phyloP scores from a whole-genome alignment of 2,329 filamentous ascomycete genomes.

The Aureobasidium vineae region DNA sequence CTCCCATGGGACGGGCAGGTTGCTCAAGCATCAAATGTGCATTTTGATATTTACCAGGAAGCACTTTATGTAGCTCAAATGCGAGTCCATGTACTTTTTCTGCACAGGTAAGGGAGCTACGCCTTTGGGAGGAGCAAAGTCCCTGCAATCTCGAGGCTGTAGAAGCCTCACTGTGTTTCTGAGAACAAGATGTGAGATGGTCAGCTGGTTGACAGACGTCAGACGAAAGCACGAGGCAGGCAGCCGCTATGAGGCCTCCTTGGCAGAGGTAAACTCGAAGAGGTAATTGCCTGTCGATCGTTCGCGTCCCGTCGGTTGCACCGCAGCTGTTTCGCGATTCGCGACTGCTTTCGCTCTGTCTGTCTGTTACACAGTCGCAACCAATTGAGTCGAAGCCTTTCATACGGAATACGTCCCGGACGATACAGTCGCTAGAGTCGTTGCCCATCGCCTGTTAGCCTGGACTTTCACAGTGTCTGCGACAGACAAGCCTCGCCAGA shows the following conservation, averaged over 20 bases:
- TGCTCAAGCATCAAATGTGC: background rate
- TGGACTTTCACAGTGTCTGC: background rate
- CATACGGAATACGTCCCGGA: background rate
- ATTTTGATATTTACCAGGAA: background rate
- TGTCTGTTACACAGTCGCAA: background rate
- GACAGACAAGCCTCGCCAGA: constrained; percentile 1
- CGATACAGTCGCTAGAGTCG: background rate
- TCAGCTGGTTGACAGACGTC: background rate
- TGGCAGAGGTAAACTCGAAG: constrained; percentile 1
- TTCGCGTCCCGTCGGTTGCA: constrained; percentile 3
- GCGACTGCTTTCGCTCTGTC: background rate
- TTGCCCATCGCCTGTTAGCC: background rate
- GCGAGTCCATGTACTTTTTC: background rate
- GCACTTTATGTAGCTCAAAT: background rate
- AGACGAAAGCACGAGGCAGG: background rate
- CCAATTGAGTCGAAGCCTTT: background rate
- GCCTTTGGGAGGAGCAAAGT: background rate
- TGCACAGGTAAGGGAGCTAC: background rate
- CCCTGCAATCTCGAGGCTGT: background rate
- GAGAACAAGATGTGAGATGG: background rate
- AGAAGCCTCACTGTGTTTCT: background rate
- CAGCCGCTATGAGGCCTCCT: background rate
- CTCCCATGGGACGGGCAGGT: background rate
- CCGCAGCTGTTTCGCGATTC: constrained; percentile 3
- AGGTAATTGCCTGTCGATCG: background rate